Evolutionary conservation across 2,329 filamentous ascomycete species (phyloP), one percentile per base, ranked within the genome.

Genomic region (Fusarium continuum): DNA sequence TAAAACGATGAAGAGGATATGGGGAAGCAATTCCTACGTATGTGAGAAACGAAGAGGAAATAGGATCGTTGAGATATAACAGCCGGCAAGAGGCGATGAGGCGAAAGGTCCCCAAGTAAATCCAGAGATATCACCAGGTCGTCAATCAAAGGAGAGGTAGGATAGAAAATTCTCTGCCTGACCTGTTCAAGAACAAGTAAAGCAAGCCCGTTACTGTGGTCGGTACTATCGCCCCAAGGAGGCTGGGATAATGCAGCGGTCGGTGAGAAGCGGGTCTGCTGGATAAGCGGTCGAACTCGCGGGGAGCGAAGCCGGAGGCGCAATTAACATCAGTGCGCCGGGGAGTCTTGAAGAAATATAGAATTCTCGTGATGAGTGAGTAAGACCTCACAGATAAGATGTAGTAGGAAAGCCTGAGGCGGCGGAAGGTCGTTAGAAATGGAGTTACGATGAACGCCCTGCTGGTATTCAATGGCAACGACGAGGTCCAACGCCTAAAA

Each of bases 261-360:
- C 63, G 63, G 63, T 66, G 63, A 67, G 55, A 60, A 67, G 68
- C 66, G 68, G 68, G 68, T 69, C 68, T 62, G 49, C 31, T 65
- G 48, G 50, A 66, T 53, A 53, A 67, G 62, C 58, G 61, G 64
- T 68, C 66, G 63, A 66, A 56, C 45, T 52, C 40, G 34, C 45
- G 43, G 59, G 59, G 55, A 66, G 57, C 51, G 44, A 69, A 53
- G 59, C 64, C 64, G 61, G 57, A 46, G 54, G 45, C 32, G 52
- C 39, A 66, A 59, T 43, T 23, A 57, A 50, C 45, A 49, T 52
- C 46, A 63, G 45, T 50, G 45, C 46, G 57, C 39, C 23, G 46
- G 51, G 51, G 45, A 50, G 35, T 38, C 46, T 48, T 36, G 26
- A 43, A 47, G 36, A 31, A 49, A 56, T 32, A 59, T n/a, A 25